phyloP scores from a whole-genome alignment of 2,329 filamentous ascomycete genomes.

The Diaporthe citriasiana region DNA sequence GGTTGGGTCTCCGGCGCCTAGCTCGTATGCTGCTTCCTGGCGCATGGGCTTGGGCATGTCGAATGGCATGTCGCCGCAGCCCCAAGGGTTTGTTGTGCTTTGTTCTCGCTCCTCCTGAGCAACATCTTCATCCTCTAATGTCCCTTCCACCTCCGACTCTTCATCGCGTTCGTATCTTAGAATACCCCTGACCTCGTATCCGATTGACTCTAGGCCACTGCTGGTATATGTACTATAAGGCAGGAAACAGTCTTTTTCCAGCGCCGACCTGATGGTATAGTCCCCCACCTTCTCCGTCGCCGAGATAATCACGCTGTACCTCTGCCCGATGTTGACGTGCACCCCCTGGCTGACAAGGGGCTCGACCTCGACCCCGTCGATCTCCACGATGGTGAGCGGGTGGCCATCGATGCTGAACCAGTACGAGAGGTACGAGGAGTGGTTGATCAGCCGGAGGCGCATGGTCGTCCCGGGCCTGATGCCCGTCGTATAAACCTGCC shows the following conservation, averaged over 20 bases:
- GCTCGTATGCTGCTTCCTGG: conserved; percentile 48
- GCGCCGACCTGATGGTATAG: conserved; percentile 55
- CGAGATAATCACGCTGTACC: conserved; percentile 54
- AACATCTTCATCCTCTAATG: neutral
- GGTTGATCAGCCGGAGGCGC: conserved; percentile 57
- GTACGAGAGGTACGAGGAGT: conserved; percentile 55
- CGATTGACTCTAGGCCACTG: conserved; percentile 48
- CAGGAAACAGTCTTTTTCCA: conserved; percentile 53
- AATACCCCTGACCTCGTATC: conserved; percentile 49
- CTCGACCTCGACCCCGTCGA: conserved; percentile 56
- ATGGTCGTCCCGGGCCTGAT: conserved; percentile 48
- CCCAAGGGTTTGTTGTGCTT: conserved; percentile 43
- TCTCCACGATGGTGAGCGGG: conserved; percentile 54
- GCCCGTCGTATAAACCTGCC: conserved; percentile 51
- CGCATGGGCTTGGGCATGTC: conserved; percentile 52
- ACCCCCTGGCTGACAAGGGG: conserved; percentile 52
- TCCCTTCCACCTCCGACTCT: neutral
- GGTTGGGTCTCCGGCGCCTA: conserved; percentile 48
- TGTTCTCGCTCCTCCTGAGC: neutral
- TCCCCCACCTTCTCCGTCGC: conserved; percentile 51
- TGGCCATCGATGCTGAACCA: conserved; percentile 58
- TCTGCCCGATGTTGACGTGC: conserved; percentile 57
- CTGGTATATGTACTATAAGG: conserved; percentile 52
- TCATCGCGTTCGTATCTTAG: conserved; percentile 48
- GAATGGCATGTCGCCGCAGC: conserved; percentile 55